A percentile compares a stretch with the other conserved stretches of the same genome.
Evolutionary conservation across 2,329 filamentous ascomycete species (phyloP).

Genomic region (Botrytis hyacinthi): DNA sequence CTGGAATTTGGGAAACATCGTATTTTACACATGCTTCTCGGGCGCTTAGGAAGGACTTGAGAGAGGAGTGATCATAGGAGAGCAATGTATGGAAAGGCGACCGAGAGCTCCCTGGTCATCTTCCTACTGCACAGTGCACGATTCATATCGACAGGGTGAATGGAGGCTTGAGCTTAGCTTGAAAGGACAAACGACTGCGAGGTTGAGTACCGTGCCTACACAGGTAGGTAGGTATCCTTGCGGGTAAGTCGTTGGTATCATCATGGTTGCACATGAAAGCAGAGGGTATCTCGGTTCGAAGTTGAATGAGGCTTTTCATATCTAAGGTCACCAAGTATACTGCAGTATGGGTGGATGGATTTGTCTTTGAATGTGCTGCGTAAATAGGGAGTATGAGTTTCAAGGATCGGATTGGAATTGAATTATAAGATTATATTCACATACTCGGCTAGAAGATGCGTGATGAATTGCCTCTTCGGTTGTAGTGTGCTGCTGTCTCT

Average conservation of each 20-base stretch:
- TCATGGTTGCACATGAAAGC: slow-evolving; percentile 1
- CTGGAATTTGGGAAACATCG: neutral
- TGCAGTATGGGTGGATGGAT: slow-evolving; percentile 9
- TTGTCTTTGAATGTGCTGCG: neutral
- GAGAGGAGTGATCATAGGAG: neutral
- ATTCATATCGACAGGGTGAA: slow-evolving; percentile 11
- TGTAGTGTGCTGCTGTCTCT: neutral
- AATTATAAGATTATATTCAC: neutral
- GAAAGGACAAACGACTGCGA: slow-evolving; percentile 7
- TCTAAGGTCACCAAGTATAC: neutral
- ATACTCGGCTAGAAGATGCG: neutral
- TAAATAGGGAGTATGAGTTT: neutral
- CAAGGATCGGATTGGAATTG: neutral
- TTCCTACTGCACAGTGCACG: slow-evolving; percentile 6
- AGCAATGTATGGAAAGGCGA: slow-evolving; percentile 11
- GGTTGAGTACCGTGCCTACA: neutral
- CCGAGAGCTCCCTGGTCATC: slow-evolving; percentile 2
- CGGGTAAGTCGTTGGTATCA: neutral
- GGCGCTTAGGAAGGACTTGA: slow-evolving; percentile 15
- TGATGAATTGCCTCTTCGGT: neutral
- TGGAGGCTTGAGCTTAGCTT: neutral
- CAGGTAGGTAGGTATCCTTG: slow-evolving; percentile 7
- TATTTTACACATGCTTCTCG: slow-evolving; percentile 9
- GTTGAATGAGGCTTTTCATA: slow-evolving; percentile 14
- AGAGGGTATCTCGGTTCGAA: neutral